Base-by-base conservation (phyloP, 306 rosid species). In the Dalbergia oliveri region DNA sequence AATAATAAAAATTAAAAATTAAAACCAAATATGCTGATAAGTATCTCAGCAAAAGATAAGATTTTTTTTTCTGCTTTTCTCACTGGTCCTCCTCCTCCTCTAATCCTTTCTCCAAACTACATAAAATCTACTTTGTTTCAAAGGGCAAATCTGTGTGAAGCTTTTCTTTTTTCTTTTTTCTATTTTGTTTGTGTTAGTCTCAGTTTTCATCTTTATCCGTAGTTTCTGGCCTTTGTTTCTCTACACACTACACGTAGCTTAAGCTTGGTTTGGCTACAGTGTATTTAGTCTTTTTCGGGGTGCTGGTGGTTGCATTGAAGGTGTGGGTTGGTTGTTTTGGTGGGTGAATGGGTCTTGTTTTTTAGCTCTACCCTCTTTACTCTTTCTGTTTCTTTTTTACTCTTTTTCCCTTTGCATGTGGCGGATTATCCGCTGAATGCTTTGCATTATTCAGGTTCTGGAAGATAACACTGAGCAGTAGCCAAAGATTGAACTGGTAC, bases 371-470 rank as follows among this genome's bases (percentile, higher is more conserved):
- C 47, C 23, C 44, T 54, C 57, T 43, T 57, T 8, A 61, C 23
- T 19, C 53, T n/a, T 57, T 43, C 41, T 0, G 41, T 37, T 3
- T 4, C 41, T 37, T 37, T 39, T 8, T 21, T 56, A 15, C 57
- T 57, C 79, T 56, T 78, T 69, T 26, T 79, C 82, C 82, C 94
- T 81, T 72, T 83, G 84, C 87, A 84, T 94, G 79, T 85, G 86
- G 84, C 91, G 83, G 87, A 84, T 85, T 78, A 79, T 34, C 81
- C 84, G 94, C 88, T 84, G 71, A 72, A 37, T 37, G 41, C 44
- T 80, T 83, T 89, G 84, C 86, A 45, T 85, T 78, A 82, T 85
- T 87, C 87, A 86, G 50, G 37, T 67, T 37, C 60, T 66, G 44
- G 6, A n/a, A 79, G 75, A 39, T 4, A 37, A 76, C 65, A 26